Percentiles rank a stretch among this genome's conserved stretches.
These are phyloP conservation scores for Lathyrus oleraceus DNA, from an alignment of 306 rosid genomes.

Conservation along the genomic window DNA sequence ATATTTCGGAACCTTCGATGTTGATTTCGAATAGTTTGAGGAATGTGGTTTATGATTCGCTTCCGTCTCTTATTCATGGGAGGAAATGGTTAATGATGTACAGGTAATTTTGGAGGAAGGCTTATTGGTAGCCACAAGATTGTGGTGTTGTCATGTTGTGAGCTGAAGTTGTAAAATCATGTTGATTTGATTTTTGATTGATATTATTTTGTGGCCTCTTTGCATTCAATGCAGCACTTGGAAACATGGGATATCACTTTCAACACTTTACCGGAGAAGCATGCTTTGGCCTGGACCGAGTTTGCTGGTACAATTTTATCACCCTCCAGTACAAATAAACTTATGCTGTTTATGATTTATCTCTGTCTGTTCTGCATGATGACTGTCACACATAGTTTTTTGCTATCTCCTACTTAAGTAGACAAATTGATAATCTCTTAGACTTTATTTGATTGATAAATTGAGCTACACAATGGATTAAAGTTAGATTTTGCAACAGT, in stretches of 20 bases:
- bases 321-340: conserved; percentile 16
- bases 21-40: conserved; percentile 59
- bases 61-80: conserved; percentile 80
- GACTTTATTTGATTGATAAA: conserved; percentile 11
- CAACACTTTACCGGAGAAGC: conserved; percentile 84
- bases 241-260: conserved; percentile 89
- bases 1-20: conserved; percentile 69
- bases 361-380: conserved; percentile 6
- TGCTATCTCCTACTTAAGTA: not conserved
- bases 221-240: conserved; percentile 63
- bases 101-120: conserved; percentile 52
- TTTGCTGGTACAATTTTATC: conserved; percentile 65
- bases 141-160: not conserved
- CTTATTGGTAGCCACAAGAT: conserved; percentile 2
- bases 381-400: not conserved
- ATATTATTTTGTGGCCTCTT: not conserved
- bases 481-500: not conserved
- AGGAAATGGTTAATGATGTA: conserved; percentile 85
- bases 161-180: conserved; percentile 8
- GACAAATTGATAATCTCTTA: conserved; percentile 1
- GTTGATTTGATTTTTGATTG: not conserved
- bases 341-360: conserved; percentile 17
- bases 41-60: conserved; percentile 63
- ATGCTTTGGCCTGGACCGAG: conserved; percentile 86
- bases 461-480: not conserved